These are phyloP conservation scores for Geosmithia putterillii DNA, from an alignment of 2,329 filamentous ascomycete species.

Conservation along the genomic window DNA sequence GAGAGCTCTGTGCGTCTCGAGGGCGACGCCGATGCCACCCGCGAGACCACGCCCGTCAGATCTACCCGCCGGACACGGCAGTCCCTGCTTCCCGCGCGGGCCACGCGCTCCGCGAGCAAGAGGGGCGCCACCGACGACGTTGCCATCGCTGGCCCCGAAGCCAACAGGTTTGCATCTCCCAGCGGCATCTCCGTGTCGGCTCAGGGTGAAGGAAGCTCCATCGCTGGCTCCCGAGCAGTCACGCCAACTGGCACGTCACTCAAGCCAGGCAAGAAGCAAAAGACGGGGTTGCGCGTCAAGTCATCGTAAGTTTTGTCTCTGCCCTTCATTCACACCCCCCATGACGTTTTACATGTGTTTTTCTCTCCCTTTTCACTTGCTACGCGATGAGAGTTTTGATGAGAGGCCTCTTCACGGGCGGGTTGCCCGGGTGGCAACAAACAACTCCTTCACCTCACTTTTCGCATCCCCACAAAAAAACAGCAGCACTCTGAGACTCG, in stretches of 20 bases:
- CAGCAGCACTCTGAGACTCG: neutral
- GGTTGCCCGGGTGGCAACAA: no score
- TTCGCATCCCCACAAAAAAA: neutral
- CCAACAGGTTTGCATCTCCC: slow-evolving; percentile 40
- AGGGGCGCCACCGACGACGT: slow-evolving; percentile 41
- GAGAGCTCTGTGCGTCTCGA: slow-evolving; percentile 26
- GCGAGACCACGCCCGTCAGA: slow-evolving; percentile 16
- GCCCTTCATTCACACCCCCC: no score
- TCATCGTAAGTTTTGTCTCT: slow-evolving; percentile 46
- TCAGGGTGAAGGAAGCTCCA: slow-evolving; percentile 29
- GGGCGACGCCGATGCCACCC: slow-evolving; percentile 8
- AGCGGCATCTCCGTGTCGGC: slow-evolving; percentile 36
- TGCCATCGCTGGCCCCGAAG: no score
- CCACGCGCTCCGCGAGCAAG: slow-evolving; percentile 39
- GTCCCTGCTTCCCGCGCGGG: slow-evolving; percentile 20
- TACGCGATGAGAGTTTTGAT: neutral
- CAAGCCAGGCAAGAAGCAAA: slow-evolving; percentile 45
- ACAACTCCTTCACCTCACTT: neutral
- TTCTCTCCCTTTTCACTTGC: neutral
- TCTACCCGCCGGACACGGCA: slow-evolving; percentile 21
- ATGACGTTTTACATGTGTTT: no score
- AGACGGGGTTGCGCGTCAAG: slow-evolving; percentile 53
- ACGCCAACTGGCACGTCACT: slow-evolving; percentile 40
- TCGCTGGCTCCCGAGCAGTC: slow-evolving; percentile 43
- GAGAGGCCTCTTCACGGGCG: no score